Evolutionary conservation across 2,329 filamentous ascomycete species (phyloP), one percentile per base, ranked within the genome.

Genomic region (Nothophoma quercina): DNA sequence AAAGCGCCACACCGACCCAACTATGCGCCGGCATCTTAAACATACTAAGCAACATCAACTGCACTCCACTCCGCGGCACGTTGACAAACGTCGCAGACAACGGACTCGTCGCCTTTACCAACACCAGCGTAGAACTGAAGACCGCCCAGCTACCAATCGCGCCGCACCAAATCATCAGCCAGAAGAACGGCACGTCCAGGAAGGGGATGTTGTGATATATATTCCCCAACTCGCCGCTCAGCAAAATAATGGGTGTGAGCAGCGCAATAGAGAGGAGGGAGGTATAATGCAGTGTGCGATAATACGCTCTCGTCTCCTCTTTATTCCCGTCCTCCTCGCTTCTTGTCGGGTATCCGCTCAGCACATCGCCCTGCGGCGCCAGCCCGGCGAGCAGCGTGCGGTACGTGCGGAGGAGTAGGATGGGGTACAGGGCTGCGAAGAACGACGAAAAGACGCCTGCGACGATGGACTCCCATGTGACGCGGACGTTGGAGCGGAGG

Each of bases 181-280:
- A 83, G 69, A 83, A 82, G 65, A 80, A 84, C 2, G 80, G 79
- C 1, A 83, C 78, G 51, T 83, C 81, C 9, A 83, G 74, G 66
- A 82, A 79, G 46, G 82, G 82, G 48, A 81, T 81, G 54, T 83
- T 83, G 15, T 78, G 76, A 44, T 73, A 72, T 26, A 84, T 81
- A 48, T 79, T 74, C 5, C 68, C 63, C 2, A 81, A 59, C 44
- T 83, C 81, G 25, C 81, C 81, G 2, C 78, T 80, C 15, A 83
- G 55, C 21, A 83, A 62, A 16, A 81, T 75, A 34, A 83, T 74
- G 1, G 81, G 81, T 1, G 78, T 73, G 32, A 83, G 75, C 2
- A 83, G 64, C 23, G 79, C 56, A 33, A 83, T 75, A 3, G 79
- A 78, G 21, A 83, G 70, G 3, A 80, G 58, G 3, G 80, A 83